Evolutionary conservation across 2,329 filamentous ascomycete genomes (phyloP), one percentile per base, ranked within the genome.

Genomic region (Furcasterigmium furcatum): DNA sequence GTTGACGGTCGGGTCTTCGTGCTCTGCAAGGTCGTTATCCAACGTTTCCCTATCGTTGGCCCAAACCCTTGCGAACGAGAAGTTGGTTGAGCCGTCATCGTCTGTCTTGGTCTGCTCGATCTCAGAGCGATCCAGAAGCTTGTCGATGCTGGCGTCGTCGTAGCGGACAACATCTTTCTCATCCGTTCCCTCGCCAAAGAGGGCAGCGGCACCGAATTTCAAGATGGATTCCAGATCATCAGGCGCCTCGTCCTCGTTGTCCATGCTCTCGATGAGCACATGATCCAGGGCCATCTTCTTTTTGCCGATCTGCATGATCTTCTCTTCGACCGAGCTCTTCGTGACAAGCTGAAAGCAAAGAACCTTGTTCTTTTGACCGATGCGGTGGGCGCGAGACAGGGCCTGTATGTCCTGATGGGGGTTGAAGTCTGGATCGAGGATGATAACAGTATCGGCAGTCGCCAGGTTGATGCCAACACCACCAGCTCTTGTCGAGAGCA

Each of bases 321-420:
- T 91, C 67, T 99, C 94, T 62, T 99, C 94, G 0, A 87, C 90
- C 22, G 86, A 92, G 34, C 85, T 81, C 48, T 91, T 87, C 2
- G 91, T 97, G 74, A 96, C 90, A 1, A 99, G 71, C 62, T 97
- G 92, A 58, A 97, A 96, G 53, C 95, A 95, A 2, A 99, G 76
- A 0, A 99, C 94, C 57, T 95, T 96, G 54, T 94, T 91, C 65
- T 91, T 90, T 66, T 99, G 95, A 0, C 95, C 95, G 52, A 99
- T 97, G 21, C 94, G 86, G 65, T 99, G 94, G 16, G 92, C 94
- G 53, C 95, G 84, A 24, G 92, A 95, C 24, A 99, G 76, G 0
- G 94, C 94, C 64, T 99, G 94, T 34, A 99, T 87, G 58, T 99
- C 95, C 65, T 99, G 94, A 60, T 99, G 94, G 1, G 94, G 94